These are phyloP conservation scores for Marasmius oreades DNA, from an alignment of 1,284 basidiomycete genomes.

Conservation along the genomic window DNA sequence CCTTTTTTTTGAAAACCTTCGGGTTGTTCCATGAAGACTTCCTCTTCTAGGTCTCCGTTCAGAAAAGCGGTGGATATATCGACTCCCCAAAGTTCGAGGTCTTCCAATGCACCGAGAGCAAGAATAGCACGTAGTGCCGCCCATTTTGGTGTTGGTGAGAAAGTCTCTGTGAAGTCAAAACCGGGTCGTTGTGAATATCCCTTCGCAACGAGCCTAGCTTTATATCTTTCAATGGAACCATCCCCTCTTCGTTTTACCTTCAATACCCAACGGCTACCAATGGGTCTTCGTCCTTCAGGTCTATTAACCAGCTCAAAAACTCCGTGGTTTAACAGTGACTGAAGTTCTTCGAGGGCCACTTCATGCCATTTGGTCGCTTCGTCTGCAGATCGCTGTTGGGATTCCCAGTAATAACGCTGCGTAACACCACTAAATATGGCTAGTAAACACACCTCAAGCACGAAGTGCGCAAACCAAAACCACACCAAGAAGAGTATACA, in stretches of 20 bases:
- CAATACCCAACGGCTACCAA: slow-evolving; percentile 32
- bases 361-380: slow-evolving; percentile 21
- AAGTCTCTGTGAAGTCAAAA: too few relatives aligned
- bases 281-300: slow-evolving; percentile 20
- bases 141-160: too few relatives aligned
- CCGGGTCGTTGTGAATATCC: not conserved
- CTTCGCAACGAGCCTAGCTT: slow-evolving; percentile 27
- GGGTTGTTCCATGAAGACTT: slow-evolving; percentile 18
- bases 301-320: slow-evolving; percentile 24
- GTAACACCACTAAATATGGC: too few relatives aligned
- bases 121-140: too few relatives aligned
- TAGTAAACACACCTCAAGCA: too few relatives aligned
- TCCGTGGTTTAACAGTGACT: slow-evolving; percentile 15
- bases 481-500: too few relatives aligned
- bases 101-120: too few relatives aligned
- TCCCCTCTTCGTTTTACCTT: slow-evolving; percentile 29
- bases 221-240: slow-evolving; percentile 27
- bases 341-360: slow-evolving; percentile 27
- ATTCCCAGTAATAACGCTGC: too few relatives aligned
- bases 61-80: not conserved
- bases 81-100: too few relatives aligned
- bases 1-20: slow-evolving; percentile 2
- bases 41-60: slow-evolving; percentile 1
- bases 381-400: slow-evolving; percentile 10
- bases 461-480: too few relatives aligned